Base-by-base conservation (phyloP, 2,329 filamentous ascomycete genomes). In the Atkinsonella hypoxylon region DNA sequence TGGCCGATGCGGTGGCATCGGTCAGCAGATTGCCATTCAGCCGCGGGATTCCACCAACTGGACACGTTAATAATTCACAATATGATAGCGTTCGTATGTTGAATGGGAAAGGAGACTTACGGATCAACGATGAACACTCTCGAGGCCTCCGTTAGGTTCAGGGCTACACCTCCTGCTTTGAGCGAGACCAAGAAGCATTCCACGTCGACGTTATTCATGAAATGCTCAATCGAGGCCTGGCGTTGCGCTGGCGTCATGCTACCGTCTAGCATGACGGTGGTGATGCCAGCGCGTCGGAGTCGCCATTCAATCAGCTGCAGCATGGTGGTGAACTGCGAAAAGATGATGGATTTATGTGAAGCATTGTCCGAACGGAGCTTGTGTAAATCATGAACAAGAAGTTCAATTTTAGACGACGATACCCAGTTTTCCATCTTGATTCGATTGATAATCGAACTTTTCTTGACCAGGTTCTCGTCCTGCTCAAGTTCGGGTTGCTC, bases 341-440 rank as follows among this genome's bases (percentile, higher is more conserved):
- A 97, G 56, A 97, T 93, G 62, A 97, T 97, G 4, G 88, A 94
- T 71, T 98, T 98, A 66, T 93, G 85, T 0, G 89, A 94, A 55
- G 89, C 83, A 65, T 94, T 95, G 70, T 95, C 87, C 52, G 87
- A 95, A 52, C 93, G 83, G 39, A 97, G 78, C 66, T 87, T 86
- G 73, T 95, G 93, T 2, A 98, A 78, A 62, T 97, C 89, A 62
- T 96, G 94, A 10, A 97, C 85, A 6, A 98, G 79, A 65, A 95
- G 83, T 70, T 98, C 93, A 57, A 98, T 98, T 72, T 98, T 98
- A 55, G 90, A 96, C 1, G 89, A 96, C 0, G 89, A 95, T 0
- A 89, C 95, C 93, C 93, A 98, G 61, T 97, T 87, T 65, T 95
- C 88, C 90, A 97, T 96, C 68, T 91, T 89, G 70, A 98, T 97